Percentiles rank a stretch among this genome's conserved stretches.
Conservation (phyloP, 331 rosid species). For the Pyracantha coccinea region DNA sequence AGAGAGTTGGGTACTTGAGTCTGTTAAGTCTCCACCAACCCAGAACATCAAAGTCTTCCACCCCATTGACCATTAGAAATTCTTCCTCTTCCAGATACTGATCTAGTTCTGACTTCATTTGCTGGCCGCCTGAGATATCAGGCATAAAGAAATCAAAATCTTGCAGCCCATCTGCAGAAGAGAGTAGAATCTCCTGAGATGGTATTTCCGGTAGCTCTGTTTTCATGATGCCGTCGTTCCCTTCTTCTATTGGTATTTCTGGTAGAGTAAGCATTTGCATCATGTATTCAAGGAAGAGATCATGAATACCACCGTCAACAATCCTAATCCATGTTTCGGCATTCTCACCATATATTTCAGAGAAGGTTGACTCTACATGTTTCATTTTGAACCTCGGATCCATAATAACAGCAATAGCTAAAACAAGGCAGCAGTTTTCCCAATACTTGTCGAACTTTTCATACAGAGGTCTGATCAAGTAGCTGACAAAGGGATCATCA, state of each 20-base stretch:
- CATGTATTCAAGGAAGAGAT: conserved; percentile 60
- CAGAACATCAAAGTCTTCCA: conserved; percentile 54
- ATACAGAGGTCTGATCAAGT: conserved; percentile 54
- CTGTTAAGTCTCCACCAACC: conserved; percentile 77
- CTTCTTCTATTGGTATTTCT: conserved; percentile 35
- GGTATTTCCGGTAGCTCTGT: conserved; percentile 43
- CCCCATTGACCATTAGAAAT: conserved; percentile 20
- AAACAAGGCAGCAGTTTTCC: conserved; percentile 68
- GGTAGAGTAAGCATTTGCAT: conserved; percentile 48
- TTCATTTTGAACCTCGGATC: conserved; percentile 90
- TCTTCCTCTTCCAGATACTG: conserved; percentile 68
- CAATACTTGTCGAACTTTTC: conserved; percentile 74
- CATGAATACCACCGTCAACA: conserved; percentile 69
- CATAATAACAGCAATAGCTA: conserved; percentile 74
- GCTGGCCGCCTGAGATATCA: conserved; percentile 54
- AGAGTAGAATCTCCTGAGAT: conserved; percentile 34
- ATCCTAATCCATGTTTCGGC: conserved; percentile 60
- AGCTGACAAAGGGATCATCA: conserved; percentile 59
- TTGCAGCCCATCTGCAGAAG: conserved; percentile 45
- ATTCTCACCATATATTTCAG: conserved; percentile 54
- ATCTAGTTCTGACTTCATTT: conserved; percentile 76
- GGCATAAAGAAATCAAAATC: conserved; percentile 63
- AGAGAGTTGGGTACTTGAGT: conserved; percentile 68
- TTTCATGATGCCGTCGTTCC: conserved; percentile 38
- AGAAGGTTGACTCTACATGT: conserved; percentile 59